Evolutionary conservation across 2,329 filamentous ascomycete species (phyloP), one percentile per base, ranked within the genome.

Genomic region (Xylariaceae sp.): DNA sequence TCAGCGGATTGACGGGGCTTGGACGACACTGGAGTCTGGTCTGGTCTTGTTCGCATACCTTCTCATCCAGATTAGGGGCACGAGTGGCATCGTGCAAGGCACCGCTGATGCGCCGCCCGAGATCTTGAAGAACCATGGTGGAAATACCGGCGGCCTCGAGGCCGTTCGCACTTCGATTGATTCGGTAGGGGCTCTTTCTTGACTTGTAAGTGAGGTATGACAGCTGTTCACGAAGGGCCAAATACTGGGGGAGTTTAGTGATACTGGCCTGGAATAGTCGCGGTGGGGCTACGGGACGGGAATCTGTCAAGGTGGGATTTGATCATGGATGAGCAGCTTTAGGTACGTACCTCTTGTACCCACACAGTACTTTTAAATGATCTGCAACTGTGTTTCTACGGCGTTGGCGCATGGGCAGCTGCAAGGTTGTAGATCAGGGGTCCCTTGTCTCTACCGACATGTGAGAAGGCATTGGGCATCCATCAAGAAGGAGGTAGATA

Each of bases 61-160:
- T 97, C 70, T 98, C 92, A 61, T 97, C 90, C 54, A 97, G 79
- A 59, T 94, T 96, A 50, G 81, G 85, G 42, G 92, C 88, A 58
- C 90, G 78, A 44, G 90, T 95, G 57, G 97, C 76, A 69, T 96
- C 90, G 48, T 82, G 85, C 69, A 98, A 86, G 57, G 92, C 92
- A 73, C 88, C 80, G 70, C 96, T 97, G 66, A 98, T 97, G 70
- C 92, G 92, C 74, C 90, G 88, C 56, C 92, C 92, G 44, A 98
- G 79, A 77, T 98, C 92, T 81, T 95, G 89, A 61, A 98, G 85
- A 76, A 98, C 92, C 92, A 98, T 98, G 61, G 58, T 61, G n/a
- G n/a, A 48, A 38, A 5, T 34, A 9, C 7, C 27, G n/a, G 21
- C 15, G 11, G 19, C 32, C 13, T 7, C 9, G 15, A 9, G 24